A percentile compares a stretch with the other conserved stretches of the same genome.
Conservation (phyloP, 306 rosid genomes). For the Herpetospermum pedunculosum region DNA sequence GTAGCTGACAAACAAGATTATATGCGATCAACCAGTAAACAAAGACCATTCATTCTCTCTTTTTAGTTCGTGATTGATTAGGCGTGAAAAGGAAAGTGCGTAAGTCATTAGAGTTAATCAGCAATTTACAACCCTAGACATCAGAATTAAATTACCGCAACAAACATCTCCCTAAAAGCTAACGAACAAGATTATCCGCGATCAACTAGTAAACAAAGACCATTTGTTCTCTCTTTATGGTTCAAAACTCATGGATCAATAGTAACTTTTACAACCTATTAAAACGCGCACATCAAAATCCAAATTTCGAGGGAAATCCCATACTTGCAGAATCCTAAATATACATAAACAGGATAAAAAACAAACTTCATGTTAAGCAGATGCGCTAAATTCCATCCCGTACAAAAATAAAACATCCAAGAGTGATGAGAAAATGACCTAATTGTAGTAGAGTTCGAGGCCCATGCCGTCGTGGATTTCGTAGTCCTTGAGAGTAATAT, state of each 20-base stretch:
- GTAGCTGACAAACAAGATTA: neutral
- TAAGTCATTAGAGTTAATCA: too few relatives aligned
- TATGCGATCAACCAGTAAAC: neutral
- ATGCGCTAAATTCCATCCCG: neutral
- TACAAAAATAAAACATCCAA: neutral
- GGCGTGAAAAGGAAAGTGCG: too few relatives aligned
- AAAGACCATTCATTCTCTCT: too few relatives aligned
- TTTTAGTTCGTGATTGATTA: too few relatives aligned
- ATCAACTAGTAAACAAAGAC: neutral
- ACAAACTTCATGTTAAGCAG: neutral
- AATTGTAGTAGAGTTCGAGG: slow-evolving; percentile 90
- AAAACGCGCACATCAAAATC: neutral
- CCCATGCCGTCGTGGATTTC: slow-evolving; percentile 97
- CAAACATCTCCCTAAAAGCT: neutral
- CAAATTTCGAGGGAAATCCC: neutral
- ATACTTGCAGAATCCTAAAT: neutral
- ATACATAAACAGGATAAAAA: neutral
- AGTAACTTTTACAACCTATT: neutral
- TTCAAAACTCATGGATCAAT: neutral
- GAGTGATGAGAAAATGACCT: neutral
- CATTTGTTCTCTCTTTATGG: neutral
- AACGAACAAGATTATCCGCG: neutral
- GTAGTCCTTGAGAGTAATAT: slow-evolving; percentile 80
- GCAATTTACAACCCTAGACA: too few relatives aligned
- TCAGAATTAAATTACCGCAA: neutral